Percentiles rank a stretch among this genome's conserved stretches.
These are phyloP conservation scores for Solidago caesia DNA, from an alignment of 129 eudicot genomes.

Conservation along the genomic window DNA sequence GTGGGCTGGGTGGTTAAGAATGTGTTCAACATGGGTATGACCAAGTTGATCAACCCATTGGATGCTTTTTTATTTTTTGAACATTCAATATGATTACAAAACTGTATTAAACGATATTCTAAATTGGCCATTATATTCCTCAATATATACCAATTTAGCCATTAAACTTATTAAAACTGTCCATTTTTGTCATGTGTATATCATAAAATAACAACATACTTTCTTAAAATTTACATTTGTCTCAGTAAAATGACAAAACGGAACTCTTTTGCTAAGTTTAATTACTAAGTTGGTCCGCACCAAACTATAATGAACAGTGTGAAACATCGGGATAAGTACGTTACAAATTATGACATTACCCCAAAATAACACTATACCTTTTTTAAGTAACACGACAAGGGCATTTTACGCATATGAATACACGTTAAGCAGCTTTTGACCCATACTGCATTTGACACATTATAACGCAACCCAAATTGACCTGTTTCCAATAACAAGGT, in stretches of 20 bases:
- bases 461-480: not conserved
- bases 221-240: too few species aligned
- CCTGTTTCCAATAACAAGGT: not conserved
- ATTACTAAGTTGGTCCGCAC: not conserved
- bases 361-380: not conserved
- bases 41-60: not conserved
- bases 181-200: too few species aligned
- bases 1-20: not conserved
- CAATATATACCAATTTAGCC: too few species aligned
- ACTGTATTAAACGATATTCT: not conserved
- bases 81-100: not conserved
- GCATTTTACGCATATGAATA: constrained; percentile 3
- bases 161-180: too few species aligned
- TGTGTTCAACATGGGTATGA: not conserved
- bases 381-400: not conserved
- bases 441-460: not conserved
- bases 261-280: not conserved
- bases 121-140: too few species aligned
- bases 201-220: too few species aligned
- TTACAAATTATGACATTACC: not conserved
- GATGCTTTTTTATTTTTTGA: not conserved
- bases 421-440: not conserved
- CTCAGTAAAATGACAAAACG: too few species aligned
- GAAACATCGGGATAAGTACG: not conserved
- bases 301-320: not conserved